Conservation (phyloP, 1,284 basidiomycete genomes). For the Mixia osmundae region DNA sequence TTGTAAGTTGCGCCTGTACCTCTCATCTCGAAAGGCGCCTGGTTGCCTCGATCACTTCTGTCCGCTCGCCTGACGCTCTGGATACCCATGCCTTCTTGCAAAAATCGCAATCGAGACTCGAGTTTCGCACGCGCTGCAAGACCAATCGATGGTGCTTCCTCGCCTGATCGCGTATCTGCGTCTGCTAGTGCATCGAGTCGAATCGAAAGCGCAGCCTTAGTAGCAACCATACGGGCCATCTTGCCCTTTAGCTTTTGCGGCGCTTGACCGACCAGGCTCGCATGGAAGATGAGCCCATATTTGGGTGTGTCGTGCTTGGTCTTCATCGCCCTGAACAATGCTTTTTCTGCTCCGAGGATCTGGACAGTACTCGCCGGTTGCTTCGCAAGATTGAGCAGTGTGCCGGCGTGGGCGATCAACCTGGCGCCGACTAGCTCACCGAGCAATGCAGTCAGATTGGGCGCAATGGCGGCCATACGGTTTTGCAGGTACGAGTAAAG, state of each 20-base stretch:
- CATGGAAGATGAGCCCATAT: slow-evolving; percentile 28
- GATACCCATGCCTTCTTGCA: slow-evolving; percentile 60
- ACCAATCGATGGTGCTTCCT: slow-evolving; percentile 49
- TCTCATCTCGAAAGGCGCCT: slow-evolving; percentile 48
- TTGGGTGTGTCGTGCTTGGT: slow-evolving; percentile 98
- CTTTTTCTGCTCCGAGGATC: slow-evolving; percentile 95
- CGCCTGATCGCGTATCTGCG: slow-evolving; percentile 65
- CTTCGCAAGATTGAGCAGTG: slow-evolving; percentile 88
- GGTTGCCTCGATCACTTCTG: slow-evolving; percentile 31
- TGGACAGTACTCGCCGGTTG: slow-evolving; percentile 96
- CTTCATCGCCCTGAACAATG: slow-evolving; percentile 89
- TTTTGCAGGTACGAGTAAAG: slow-evolving; percentile 73
- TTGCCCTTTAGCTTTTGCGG: slow-evolving; percentile 97
- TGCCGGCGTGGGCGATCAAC: slow-evolving; percentile 91
- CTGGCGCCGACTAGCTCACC: slow-evolving; percentile 90
- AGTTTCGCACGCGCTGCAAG: slow-evolving; percentile 83
- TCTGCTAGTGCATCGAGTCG: slow-evolving; percentile 92
- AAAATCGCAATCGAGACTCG: slow-evolving; percentile 69
- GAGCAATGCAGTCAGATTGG: slow-evolving; percentile 77
- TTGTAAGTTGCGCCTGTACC: slow-evolving; percentile 56
- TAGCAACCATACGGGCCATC: slow-evolving; percentile 99
- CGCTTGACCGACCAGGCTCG: slow-evolving; percentile 86
- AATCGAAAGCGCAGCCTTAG: slow-evolving; percentile 85
- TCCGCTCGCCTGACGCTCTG: slow-evolving; percentile 25
- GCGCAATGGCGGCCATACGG: slow-evolving; percentile 96